phyloP scores from a whole-genome alignment of 2,329 filamentous ascomycete species.

The Didymella lethalis region DNA sequence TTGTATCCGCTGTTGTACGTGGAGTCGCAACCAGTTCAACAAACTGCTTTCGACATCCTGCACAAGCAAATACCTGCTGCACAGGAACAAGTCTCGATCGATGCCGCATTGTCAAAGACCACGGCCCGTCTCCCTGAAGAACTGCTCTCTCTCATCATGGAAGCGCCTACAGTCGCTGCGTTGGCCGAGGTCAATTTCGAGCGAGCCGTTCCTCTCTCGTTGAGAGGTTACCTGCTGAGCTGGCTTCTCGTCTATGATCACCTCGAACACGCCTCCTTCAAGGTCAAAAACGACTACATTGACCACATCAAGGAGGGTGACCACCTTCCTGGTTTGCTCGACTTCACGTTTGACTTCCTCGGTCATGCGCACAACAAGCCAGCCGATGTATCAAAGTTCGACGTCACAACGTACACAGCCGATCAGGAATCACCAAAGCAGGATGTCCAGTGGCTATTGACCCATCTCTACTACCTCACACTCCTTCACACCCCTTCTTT shows the following conservation, averaged over 20 bases:
- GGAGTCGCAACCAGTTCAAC: slow-evolving; percentile 77
- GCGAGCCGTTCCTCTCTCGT: slow-evolving; percentile 68
- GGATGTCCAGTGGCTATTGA: slow-evolving; percentile 82
- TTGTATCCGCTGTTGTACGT: slow-evolving; percentile 80
- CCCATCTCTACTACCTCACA: slow-evolving; percentile 84
- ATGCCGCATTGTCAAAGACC: slow-evolving; percentile 74
- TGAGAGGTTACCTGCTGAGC: slow-evolving; percentile 83
- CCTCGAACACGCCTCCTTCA: slow-evolving; percentile 79
- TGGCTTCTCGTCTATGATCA: slow-evolving; percentile 93
- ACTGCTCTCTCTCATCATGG: slow-evolving; percentile 81
- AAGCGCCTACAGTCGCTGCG: slow-evolving; percentile 74
- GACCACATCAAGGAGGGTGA: slow-evolving; percentile 78
- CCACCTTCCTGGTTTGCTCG: slow-evolving; percentile 72
- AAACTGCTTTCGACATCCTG: slow-evolving; percentile 79
- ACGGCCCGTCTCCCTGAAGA: slow-evolving; percentile 81
- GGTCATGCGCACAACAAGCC: slow-evolving; percentile 78
- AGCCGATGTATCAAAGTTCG: slow-evolving; percentile 73
- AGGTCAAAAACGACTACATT: slow-evolving; percentile 81
- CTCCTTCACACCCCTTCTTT: slow-evolving; percentile 79
- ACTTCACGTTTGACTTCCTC: slow-evolving; percentile 84
- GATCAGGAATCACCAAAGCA: slow-evolving; percentile 69
- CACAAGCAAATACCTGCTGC: slow-evolving; percentile 78
- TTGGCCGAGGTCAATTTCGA: slow-evolving; percentile 72
- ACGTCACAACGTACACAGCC: slow-evolving; percentile 70
- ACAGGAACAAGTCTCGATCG: slow-evolving; percentile 84